These are phyloP conservation scores for Phytophthora megakarya DNA, from an alignment of 352 stramenopile species.

Conservation along the genomic window DNA sequence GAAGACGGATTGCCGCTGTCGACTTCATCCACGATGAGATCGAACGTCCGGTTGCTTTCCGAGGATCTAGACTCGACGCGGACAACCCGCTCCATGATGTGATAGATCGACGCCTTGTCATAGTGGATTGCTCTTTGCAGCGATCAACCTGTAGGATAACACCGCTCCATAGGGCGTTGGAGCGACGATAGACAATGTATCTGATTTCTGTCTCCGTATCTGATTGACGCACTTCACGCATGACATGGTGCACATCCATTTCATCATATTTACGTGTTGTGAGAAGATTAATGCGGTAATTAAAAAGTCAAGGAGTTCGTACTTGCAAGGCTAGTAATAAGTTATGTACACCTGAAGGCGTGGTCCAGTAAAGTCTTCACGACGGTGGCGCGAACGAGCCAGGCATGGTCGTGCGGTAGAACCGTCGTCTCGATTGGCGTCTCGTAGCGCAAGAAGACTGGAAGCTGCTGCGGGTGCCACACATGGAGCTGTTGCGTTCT, in stretches of 20 bases:
- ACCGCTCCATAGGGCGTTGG: not conserved
- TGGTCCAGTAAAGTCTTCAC: conserved; percentile 27
- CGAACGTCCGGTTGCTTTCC: conserved; percentile 50
- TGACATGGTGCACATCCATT: not conserved
- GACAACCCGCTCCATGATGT: conserved; percentile 18
- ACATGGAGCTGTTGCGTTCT: conserved; percentile 32
- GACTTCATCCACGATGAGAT: conserved; percentile 67
- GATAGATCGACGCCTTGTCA: conserved; percentile 8
- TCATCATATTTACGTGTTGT: too few species aligned
- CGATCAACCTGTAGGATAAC: conserved; percentile 26
- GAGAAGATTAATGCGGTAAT: conserved; percentile 5
- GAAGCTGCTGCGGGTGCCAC: conserved; percentile 22
- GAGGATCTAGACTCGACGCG: conserved; percentile 32
- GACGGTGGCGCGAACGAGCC: conserved; percentile 32
- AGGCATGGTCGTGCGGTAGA: conserved; percentile 52
- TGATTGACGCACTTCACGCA: not conserved
- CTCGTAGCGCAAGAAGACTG: conserved; percentile 25
- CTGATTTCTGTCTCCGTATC: conserved; percentile 6
- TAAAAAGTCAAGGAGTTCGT: conserved; percentile 15
- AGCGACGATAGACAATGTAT: conserved; percentile 27
- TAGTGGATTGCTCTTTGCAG: not conserved
- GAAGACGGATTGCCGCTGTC: conserved; percentile 46
- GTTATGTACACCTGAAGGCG: conserved; percentile 34
- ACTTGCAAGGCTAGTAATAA: conserved; percentile 33
- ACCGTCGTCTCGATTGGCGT: conserved; percentile 48